These are phyloP conservation scores for Neurospora cerealis DNA, from an alignment of 495 filamentous ascomycete genomes.

Conservation along the genomic window DNA sequence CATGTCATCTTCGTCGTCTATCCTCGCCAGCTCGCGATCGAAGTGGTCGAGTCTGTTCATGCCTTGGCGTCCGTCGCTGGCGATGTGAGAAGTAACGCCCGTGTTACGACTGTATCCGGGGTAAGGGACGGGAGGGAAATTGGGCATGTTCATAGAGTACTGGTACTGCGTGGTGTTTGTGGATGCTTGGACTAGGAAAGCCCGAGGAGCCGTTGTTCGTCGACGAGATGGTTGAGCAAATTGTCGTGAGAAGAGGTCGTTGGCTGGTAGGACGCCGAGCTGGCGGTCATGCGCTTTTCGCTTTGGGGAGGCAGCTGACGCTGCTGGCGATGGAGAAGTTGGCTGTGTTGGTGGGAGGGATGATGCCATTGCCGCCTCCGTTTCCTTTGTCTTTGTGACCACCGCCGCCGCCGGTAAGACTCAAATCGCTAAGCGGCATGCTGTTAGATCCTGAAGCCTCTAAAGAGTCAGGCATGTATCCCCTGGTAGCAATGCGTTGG, in stretches of 20 bases:
- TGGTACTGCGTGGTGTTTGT: neutral
- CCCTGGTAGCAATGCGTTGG: constrained; percentile 28
- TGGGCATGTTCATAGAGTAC: neutral
- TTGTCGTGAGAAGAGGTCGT: neutral
- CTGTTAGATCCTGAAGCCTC: neutral
- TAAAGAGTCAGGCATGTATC: neutral
- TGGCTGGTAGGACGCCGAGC: neutral
- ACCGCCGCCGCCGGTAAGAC: neutral
- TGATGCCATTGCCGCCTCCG: neutral
- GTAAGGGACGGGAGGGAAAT: neutral
- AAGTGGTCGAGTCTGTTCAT: neutral
- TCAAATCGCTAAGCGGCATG: neutral
- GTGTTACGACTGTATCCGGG: neutral
- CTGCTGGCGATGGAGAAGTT: neutral
- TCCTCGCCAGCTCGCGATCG: constrained; percentile 5
- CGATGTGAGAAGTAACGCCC: neutral
- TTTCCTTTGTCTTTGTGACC: neutral
- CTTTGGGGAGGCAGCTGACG: neutral
- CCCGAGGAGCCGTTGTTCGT: neutral
- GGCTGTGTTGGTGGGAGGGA: neutral
- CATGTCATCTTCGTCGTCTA: constrained; percentile 1
- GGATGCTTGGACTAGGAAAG: neutral
- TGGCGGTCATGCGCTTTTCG: neutral
- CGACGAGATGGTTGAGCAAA: neutral
- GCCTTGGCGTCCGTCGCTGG: neutral